Evolutionary conservation across 192 early-diverging fungal genomes (phyloP).

Genomic region (Endogone sp.): DNA sequence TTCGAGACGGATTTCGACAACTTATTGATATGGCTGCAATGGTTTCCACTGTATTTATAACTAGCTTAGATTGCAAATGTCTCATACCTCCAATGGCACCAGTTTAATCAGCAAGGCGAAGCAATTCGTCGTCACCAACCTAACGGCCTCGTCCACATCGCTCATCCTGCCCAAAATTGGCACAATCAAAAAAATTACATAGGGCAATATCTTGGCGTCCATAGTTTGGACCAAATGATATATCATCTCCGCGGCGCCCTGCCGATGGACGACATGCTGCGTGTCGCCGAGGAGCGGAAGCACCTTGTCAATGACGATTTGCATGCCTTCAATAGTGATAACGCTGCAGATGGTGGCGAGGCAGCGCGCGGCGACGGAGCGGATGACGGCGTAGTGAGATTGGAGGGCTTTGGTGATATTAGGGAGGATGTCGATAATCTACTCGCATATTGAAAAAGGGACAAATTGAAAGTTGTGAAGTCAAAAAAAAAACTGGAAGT

Average conservation of each 20-base stretch:
- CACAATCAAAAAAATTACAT: conserved; percentile 96
- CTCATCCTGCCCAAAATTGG: conserved; percentile 97
- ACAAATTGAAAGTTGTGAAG: neutral
- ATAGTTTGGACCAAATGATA: conserved; percentile 77
- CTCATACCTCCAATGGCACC: conserved; percentile 86
- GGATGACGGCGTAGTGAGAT: conserved; percentile 67
- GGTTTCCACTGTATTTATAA: too few relatives aligned
- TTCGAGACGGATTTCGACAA: too few relatives aligned
- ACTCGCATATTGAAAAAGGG: neutral
- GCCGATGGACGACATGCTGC: conserved; percentile 60
- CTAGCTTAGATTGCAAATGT: too few relatives aligned
- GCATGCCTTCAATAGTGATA: conserved; percentile 72
- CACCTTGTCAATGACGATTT: conserved; percentile 68
- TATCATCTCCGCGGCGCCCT: conserved; percentile 82
- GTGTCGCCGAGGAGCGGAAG: conserved; percentile 78
- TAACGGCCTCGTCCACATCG: conserved; percentile 85
- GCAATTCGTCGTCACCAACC: conserved; percentile 86
- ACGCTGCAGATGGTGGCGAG: conserved; percentile 70
- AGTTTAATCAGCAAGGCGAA: conserved; percentile 96
- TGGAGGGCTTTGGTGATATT: conserved; percentile 61
- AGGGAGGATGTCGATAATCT: conserved; percentile 57
- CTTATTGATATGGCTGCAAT: too few relatives aligned
- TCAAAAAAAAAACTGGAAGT: neutral
- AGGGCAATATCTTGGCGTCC: conserved; percentile 83
- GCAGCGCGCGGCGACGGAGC: conserved; percentile 74